Percentiles rank a stretch among this genome's conserved stretches.
Conservation (phyloP, 2,329 filamentous ascomycete genomes). For the Coniochaeta hoffmannii region DNA sequence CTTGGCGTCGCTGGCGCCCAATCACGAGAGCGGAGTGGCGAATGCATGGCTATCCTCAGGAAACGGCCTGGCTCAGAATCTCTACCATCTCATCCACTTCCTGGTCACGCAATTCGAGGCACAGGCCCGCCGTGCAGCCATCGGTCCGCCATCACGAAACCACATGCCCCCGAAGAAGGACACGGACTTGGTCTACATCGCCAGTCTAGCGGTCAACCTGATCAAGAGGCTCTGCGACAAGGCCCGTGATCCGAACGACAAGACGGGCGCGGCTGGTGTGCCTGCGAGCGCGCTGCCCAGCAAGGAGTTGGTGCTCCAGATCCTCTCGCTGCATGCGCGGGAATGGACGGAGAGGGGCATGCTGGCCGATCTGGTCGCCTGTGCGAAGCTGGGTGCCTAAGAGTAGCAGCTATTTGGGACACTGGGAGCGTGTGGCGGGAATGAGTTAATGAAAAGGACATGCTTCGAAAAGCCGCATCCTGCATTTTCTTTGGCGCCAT, state of each 20-base stretch:
- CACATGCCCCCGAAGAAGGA: conserved; percentile 33
- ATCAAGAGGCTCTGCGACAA: conserved; percentile 65
- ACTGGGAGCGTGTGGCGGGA: neutral
- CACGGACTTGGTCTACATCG: conserved; percentile 52
- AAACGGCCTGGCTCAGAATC: conserved; percentile 75
- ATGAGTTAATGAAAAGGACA: neutral
- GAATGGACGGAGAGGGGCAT: conserved; percentile 59
- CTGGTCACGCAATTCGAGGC: conserved; percentile 52
- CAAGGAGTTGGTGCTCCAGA: conserved; percentile 59
- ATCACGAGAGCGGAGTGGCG: conserved; percentile 62
- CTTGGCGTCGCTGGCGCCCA: conserved; percentile 60
- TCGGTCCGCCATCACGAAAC: conserved; percentile 16
- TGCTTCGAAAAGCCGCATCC: neutral
- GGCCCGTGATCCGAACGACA: conserved; percentile 47
- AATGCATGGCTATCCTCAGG: conserved; percentile 75
- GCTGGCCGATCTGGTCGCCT: conserved; percentile 49
- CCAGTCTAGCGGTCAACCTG: conserved; percentile 59
- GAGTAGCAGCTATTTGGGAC: neutral
- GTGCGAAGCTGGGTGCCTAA: neutral
- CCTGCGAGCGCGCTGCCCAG: conserved; percentile 58
- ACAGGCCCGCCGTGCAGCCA: conserved; percentile 25
- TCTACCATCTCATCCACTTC: conserved; percentile 69
- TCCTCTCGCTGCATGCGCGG: conserved; percentile 55
- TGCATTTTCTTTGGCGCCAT: neutral
- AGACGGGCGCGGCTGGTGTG: conserved; percentile 32